A percentile compares a stretch with the other conserved stretches of the same genome.
phyloP scores from a whole-genome alignment of 148 eudicot genomes.

The Fagopyrum homotropicum region DNA sequence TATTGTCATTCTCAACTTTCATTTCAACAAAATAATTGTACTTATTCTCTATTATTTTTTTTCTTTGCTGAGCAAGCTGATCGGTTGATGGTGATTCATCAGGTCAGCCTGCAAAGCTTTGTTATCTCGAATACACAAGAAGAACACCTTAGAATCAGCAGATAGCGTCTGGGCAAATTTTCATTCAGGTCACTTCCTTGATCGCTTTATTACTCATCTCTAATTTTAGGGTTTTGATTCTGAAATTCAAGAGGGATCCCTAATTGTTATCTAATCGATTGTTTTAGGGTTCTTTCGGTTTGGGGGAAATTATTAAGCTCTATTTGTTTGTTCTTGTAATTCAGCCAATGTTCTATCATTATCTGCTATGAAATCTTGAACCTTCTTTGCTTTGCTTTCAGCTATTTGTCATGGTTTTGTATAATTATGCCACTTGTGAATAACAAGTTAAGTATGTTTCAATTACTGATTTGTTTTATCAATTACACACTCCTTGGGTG shows the following conservation, averaged over 20 bases:
- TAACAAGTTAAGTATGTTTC: not conserved
- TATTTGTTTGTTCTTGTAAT: not conserved
- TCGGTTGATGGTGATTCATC: slow-evolving; percentile 9
- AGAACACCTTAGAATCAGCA: not conserved
- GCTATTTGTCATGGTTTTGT: not conserved
- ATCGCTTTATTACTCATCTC: not conserved
- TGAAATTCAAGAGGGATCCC: not conserved
- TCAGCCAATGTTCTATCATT: not conserved
- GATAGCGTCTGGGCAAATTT: slow-evolving; percentile 3
- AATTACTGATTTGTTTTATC: not conserved
- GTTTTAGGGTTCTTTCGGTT: slow-evolving; percentile 3
- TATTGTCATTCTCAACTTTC: slow-evolving; percentile 6
- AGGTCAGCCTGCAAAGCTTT: slow-evolving; percentile 6
- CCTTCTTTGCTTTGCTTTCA: not conserved
- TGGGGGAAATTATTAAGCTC: not conserved
- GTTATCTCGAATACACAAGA: not conserved
- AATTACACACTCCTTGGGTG: not conserved
- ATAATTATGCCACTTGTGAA: not conserved
- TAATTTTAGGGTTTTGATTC: not conserved
- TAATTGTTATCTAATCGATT: not conserved
- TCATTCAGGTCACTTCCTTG: not conserved
- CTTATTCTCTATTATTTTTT: not conserved
- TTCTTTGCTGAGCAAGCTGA: not conserved
- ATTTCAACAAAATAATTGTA: not conserved
- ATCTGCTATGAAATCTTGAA: not conserved